Conservation (phyloP, 768 basidiomycete species). For the Rhizopogon rudus region DNA sequence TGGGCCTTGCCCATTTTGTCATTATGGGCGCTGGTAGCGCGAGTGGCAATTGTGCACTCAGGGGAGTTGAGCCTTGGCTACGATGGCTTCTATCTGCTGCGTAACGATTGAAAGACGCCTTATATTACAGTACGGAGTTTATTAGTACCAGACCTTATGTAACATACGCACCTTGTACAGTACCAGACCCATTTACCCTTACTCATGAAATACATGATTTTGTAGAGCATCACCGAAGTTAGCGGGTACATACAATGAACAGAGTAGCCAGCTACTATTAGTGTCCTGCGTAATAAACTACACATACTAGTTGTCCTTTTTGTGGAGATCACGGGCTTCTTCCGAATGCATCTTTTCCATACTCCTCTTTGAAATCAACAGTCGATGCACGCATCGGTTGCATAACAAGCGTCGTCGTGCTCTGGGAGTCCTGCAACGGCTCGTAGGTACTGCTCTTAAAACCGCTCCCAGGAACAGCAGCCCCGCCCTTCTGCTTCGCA, state of each 20-base stretch:
- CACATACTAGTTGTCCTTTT: neutral
- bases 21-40: neutral
- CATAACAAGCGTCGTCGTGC: constrained; percentile 24
- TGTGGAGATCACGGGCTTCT: neutral
- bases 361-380: constrained; percentile 14
- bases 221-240: neutral
- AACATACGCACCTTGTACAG: neutral
- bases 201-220: too few species aligned
- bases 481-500: constrained; percentile 12
- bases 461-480: neutral
- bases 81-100: neutral
- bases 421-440: constrained; percentile 20
- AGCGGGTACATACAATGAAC: constrained; percentile 4
- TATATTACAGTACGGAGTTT: too few species aligned
- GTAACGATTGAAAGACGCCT: neutral
- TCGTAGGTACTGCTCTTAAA: constrained; percentile 14
- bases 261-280: constrained; percentile 29
- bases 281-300: constrained; percentile 10
- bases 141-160: neutral
- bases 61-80: neutral
- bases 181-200: too few species aligned
- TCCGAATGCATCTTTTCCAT: constrained; percentile 13
- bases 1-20: neutral
- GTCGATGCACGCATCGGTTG: constrained; percentile 20
- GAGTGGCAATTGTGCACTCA: neutral